Base-by-base conservation (phyloP, 768 basidiomycete species). In the Psilocybe sp. region DNA sequence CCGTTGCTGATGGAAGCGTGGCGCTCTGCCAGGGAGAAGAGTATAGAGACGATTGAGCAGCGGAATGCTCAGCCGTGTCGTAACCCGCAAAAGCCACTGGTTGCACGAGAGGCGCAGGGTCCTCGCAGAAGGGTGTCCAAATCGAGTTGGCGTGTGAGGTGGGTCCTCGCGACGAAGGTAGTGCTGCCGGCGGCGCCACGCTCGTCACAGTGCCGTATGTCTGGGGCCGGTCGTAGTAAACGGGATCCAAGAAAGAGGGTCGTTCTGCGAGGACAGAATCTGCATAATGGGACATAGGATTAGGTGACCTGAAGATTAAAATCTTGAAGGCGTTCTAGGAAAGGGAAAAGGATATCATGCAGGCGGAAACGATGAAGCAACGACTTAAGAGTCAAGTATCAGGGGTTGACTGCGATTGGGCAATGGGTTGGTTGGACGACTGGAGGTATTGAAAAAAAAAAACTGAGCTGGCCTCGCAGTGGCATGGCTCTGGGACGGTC, bases 401-500 rank as follows among this genome's bases (percentile, higher is more conserved):
- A 32, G 46, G 50, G 54, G 46, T 55, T 58, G 59, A 52, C 53
- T 60, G 49, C 52, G 52, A 57, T 20, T 36, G 40, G 44, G 48
- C 20, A 36, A 52, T 33, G 40, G 55, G 58, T 56, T 51, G 51
- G 53, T 46, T 51, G 51, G 51, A 57, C 55, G 57, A 55, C 56
- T 57, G 62, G 50, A 60, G 55, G 54, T 56, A 43, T 59, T 53
- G 52, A 44, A 46, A 59, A 57, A 46, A 59, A 57, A 60, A 59
- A 56, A 56, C 57, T 55, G 57, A 52, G 49, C 40, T 56, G 59
- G 56, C 51, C 56, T 58, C 23, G 60, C 54, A 37, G 54, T 55
- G 52, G 58, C 58, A 59, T 60, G 60, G 60, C 60, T 47, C 41
- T 55, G 50, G 59, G 57, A 50, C 51, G 58, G 56, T 53, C 58